Evolutionary conservation across 2,329 filamentous ascomycete species (phyloP), one percentile per base, ranked within the genome.

Genomic region (Lachnellula suecica): DNA sequence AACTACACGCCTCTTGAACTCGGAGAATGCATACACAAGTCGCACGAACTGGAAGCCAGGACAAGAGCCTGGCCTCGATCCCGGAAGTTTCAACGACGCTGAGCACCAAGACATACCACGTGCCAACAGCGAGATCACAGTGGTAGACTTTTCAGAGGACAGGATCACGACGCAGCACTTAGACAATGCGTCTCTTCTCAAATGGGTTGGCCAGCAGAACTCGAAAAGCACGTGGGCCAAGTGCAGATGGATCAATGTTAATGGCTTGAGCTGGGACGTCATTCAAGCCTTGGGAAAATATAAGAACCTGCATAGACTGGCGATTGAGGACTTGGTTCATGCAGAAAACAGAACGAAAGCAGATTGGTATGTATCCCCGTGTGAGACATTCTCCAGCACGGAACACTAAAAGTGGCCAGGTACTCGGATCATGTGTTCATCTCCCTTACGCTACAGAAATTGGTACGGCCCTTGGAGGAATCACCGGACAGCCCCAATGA

Each of bases 171-270:
- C 86, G 59, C 81, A 86, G 45, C 78, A 82, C 47, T 78, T 94
- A 34, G 79, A 87, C 58, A 97, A 97, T 63, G 77, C 80, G 4
- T 78, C 76, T 2, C 76, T 97, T 19, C 79, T 83, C 37, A 76
- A 78, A 0, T 94, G 93, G 53, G 68, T 97, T 50, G 72, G 15
- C 15, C 8, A 31, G 29, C 29, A 79, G 17, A 67, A 76, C 35
- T 83, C 85, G 2, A 61, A 66, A 43, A 61, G 65, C 17, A 72
- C 77, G 1, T 93, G 89, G 85, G 83, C 85, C 22, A 82, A 83
- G 54, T 95, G 91, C 64, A 81, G 93, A n/a, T 97, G 93, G 93
- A 94, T 97, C 72, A 96, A 93, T 63, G 85, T 97, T 64, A 97
- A 97, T 68, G 91, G 93, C 0, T 73, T 97, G 15, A 94, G 88